Conservation (phyloP, 2,329 filamentous ascomycete species). For the Dactylonectria macrodidyma region DNA sequence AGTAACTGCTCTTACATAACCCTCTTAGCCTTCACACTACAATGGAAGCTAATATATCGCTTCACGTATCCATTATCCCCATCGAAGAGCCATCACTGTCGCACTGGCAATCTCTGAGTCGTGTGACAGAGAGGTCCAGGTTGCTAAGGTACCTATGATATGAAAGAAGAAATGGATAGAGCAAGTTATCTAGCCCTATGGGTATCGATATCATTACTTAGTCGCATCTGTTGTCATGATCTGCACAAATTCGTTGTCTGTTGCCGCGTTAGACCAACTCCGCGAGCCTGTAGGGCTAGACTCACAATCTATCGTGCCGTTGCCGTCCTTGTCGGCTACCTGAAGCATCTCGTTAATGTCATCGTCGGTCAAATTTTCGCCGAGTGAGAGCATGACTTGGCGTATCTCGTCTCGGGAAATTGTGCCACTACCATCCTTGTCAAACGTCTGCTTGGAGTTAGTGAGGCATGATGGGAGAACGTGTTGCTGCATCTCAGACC, state of each 20-base stretch:
- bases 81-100: too few species aligned
- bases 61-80: too few species aligned
- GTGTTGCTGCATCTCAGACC: conserved; percentile 58
- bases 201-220: neutral
- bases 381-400: conserved; percentile 93
- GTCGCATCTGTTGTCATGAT: neutral
- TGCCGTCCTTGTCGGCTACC: conserved; percentile 90
- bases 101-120: too few species aligned
- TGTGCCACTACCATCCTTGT: conserved; percentile 92
- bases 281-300: conserved; percentile 20
- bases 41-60: too few species aligned
- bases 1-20: too few species aligned
- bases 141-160: too few species aligned
- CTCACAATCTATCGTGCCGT: conserved; percentile 90
- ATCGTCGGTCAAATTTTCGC: conserved; percentile 91
- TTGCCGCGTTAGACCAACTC: neutral
- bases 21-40: too few species aligned
- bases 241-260: neutral
- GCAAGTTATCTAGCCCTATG: neutral
- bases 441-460: conserved; percentile 72
- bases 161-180: neutral
- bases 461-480: neutral
- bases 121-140: too few species aligned
- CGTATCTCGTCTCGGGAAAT: conserved; percentile 90
- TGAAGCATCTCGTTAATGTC: conserved; percentile 95